Conservation (phyloP, 108 stramenopile genomes). For the Licmophora abbreviata region DNA sequence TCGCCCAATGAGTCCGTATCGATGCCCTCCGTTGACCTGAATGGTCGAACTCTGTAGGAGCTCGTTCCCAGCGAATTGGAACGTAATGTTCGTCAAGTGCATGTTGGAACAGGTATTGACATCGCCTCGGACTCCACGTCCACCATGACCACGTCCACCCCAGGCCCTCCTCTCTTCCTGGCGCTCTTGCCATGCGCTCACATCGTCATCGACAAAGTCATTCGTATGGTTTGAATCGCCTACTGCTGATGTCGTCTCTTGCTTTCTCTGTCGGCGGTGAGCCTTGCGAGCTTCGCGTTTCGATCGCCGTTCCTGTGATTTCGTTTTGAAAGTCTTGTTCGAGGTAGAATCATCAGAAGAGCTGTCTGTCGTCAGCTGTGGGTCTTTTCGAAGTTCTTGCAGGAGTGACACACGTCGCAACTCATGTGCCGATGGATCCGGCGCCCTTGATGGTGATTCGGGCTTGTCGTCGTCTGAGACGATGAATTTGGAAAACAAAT, state of each 20-base stretch:
- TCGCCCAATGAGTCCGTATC: conserved; percentile 58
- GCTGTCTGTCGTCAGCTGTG: neutral
- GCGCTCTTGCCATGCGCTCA: conserved; percentile 44
- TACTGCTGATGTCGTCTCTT: neutral
- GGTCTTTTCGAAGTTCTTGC: neutral
- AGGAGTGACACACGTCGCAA: too few relatives aligned
- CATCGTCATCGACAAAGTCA: conserved; percentile 34
- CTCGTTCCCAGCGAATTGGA: conserved; percentile 43
- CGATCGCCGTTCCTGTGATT: neutral
- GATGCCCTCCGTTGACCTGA: conserved; percentile 41
- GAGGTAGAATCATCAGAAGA: neutral
- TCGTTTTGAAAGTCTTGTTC: neutral
- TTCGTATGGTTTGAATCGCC: neutral
- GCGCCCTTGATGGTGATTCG: neutral
- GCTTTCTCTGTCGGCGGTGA: neutral
- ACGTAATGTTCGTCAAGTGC: conserved; percentile 33
- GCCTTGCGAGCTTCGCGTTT: neutral
- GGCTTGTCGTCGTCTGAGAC: neutral
- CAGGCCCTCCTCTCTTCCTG: conserved; percentile 24
- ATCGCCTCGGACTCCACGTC: conserved; percentile 35
- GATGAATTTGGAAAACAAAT: neutral
- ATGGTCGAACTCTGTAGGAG: conserved; percentile 39
- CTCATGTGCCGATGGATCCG: neutral
- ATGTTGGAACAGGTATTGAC: conserved; percentile 34
- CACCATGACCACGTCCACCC: conserved; percentile 57